Percentiles rank a stretch among this genome's conserved stretches.
These are phyloP conservation scores for Raddia distichophylla DNA, from an alignment of 176 grass and related monocot species.

Conservation along the genomic window DNA sequence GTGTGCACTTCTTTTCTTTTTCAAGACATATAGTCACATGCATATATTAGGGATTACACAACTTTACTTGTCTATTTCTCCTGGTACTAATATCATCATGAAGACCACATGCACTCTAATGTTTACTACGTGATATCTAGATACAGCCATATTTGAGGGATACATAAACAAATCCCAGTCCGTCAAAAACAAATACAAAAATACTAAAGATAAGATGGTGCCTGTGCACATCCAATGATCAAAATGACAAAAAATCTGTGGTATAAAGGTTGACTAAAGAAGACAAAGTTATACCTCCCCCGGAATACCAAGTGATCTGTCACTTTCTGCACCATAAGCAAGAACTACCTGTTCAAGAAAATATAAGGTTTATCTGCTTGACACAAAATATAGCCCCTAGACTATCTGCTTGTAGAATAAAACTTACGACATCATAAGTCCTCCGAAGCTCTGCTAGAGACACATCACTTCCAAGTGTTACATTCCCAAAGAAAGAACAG, in stretches of 20 bases:
- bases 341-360: constrained; percentile 70
- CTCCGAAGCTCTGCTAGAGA: constrained; percentile 66
- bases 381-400: background rate
- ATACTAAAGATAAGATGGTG: background rate
- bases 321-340: constrained; percentile 98
- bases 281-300: constrained; percentile 64
- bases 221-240: background rate
- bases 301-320: constrained; percentile 76
- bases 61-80: background rate
- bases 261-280: constrained; percentile 17
- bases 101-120: constrained; percentile 5
- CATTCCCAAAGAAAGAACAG: constrained; percentile 88
- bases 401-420: background rate
- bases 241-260: background rate
- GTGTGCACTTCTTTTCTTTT: constrained; percentile 8
- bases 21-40: background rate
- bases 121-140: background rate
- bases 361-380: background rate
- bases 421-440: constrained; percentile 82
- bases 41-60: background rate
- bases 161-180: background rate
- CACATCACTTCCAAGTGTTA: constrained; percentile 71
- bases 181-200: background rate
- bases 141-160: background rate
- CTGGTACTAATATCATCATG: constrained; percentile 12